Conservation (phyloP, 805 yeast species). For the Lipomyces starkeyi region DNA sequence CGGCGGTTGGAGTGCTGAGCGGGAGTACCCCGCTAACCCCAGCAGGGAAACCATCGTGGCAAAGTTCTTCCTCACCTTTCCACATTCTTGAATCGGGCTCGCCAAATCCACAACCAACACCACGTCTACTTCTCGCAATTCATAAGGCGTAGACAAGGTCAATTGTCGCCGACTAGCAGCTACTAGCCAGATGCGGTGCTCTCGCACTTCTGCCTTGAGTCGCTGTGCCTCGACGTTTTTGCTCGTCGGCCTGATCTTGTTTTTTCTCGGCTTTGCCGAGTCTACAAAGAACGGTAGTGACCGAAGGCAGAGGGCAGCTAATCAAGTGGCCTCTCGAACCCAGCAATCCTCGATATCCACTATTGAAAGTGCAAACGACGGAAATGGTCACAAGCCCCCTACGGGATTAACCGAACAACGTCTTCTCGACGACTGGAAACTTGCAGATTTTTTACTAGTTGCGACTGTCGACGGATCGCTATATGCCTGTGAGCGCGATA, state of each 20-base stretch:
- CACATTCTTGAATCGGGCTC: background rate
- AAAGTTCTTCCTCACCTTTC: background rate
- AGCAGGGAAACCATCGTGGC: background rate
- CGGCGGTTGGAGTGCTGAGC: too few species aligned
- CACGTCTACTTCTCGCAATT: background rate
- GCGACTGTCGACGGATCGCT: constrained; percentile 87
- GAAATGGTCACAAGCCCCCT: background rate
- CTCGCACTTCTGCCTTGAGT: constrained; percentile 20
- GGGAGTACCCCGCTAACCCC: background rate
- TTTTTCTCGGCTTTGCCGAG: constrained; percentile 12
- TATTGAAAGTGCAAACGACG: background rate
- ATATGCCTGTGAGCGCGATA: constrained; percentile 76
- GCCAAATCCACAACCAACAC: background rate
- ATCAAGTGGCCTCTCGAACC: background rate
- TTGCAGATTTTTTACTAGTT: constrained; percentile 66
- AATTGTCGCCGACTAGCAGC: background rate
- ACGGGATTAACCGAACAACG: constrained; percentile 37
- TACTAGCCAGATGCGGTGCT: constrained; percentile 24
- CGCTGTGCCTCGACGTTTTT: constrained; percentile 7
- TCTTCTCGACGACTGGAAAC: constrained; percentile 54
- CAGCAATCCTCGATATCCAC: constrained; percentile 6
- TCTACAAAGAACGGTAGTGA: constrained; percentile 18
- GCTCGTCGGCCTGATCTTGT: constrained; percentile 18
- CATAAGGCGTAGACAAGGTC: background rate
- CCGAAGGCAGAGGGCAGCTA: constrained; percentile 16